phyloP scores from a whole-genome alignment of 2,329 filamentous ascomycete species.

The Phaeomoniella chlamydospora region DNA sequence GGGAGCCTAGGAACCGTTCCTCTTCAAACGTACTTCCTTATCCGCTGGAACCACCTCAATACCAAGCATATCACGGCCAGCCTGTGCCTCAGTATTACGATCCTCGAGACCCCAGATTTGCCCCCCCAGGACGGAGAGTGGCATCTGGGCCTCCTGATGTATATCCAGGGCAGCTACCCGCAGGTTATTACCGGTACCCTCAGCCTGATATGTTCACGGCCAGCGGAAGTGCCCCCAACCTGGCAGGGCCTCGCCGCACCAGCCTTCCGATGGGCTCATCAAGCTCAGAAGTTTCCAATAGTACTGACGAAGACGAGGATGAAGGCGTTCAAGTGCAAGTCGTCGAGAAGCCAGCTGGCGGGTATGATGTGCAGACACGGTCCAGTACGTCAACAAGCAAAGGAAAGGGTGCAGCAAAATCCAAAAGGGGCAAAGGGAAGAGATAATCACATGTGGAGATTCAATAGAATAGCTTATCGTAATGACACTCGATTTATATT shows the following conservation, averaged over 20 bases:
- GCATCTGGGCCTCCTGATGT: conserved; percentile 20
- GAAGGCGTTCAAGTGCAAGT: conserved; percentile 9
- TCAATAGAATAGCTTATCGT: too few species aligned
- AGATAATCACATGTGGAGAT: too few species aligned
- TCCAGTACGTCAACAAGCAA: conserved; percentile 6
- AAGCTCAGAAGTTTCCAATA: not conserved
- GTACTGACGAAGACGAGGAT: conserved; percentile 4
- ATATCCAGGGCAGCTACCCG: conserved; percentile 2
- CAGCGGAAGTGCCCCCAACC: not conserved
- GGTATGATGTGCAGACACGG: conserved; percentile 10
- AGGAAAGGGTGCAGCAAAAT: not conserved
- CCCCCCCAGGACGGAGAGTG: conserved; percentile 21
- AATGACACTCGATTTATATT: too few species aligned
- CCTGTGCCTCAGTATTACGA: conserved; percentile 11
- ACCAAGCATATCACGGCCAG: conserved; percentile 15
- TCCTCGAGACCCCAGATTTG: conserved; percentile 17
- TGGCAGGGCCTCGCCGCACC: not conserved
- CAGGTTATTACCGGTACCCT: conserved; percentile 7
- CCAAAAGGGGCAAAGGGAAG: conserved; percentile 1
- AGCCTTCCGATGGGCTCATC: not conserved
- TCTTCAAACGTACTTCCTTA: conserved; percentile 18
- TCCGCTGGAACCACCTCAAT: conserved; percentile 15
- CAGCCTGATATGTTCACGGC: conserved; percentile 11
- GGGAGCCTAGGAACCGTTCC: conserved; percentile 25
- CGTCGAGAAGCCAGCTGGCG: conserved; percentile 6